Percentiles rank a stretch among this genome's conserved stretches.
These are phyloP conservation scores for Neltuma alba DNA, from an alignment of 306 rosid species.

Conservation along the genomic window DNA sequence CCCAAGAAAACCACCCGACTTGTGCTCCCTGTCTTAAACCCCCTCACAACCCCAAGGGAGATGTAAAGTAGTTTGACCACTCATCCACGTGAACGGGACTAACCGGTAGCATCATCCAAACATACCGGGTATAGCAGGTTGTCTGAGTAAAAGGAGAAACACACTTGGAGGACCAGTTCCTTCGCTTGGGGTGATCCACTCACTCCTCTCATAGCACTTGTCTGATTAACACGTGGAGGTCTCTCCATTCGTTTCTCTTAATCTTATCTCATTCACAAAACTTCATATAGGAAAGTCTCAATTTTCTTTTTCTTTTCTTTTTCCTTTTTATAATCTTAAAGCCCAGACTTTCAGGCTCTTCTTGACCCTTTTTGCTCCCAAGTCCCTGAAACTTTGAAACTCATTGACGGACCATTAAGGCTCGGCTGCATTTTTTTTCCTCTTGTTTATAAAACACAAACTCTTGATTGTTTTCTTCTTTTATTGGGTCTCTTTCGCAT, in stretches of 20 bases:
- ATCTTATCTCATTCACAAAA: slow-evolving; percentile 57
- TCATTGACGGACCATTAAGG: background rate
- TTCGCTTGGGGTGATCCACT: slow-evolving; percentile 62
- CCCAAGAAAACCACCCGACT: slow-evolving; percentile 53
- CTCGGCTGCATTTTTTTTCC: background rate
- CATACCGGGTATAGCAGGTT: slow-evolving; percentile 51
- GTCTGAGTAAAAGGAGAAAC: slow-evolving; percentile 24
- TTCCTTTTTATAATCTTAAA: background rate
- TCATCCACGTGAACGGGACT: slow-evolving; percentile 34
- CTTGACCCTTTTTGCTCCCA: background rate
- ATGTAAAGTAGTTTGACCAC: slow-evolving; percentile 51
- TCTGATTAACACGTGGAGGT: slow-evolving; percentile 55
- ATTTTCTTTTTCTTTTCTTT: too few species aligned
- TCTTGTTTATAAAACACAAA: background rate
- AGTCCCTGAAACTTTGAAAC: slow-evolving; percentile 16
- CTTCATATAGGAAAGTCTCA: background rate
- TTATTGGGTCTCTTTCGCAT: background rate
- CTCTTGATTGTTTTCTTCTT: background rate
- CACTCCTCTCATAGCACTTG: slow-evolving; percentile 38
- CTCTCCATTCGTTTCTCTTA: slow-evolving; percentile 49
- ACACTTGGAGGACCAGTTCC: slow-evolving; percentile 63
- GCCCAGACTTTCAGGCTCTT: slow-evolving; percentile 15
- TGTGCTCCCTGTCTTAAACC: slow-evolving; percentile 69
- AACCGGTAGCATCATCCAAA: slow-evolving; percentile 36
- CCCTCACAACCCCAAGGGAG: slow-evolving; percentile 45